Conservation (phyloP, 2,329 filamentous ascomycete genomes). For the Sporothrix luriei region DNA sequence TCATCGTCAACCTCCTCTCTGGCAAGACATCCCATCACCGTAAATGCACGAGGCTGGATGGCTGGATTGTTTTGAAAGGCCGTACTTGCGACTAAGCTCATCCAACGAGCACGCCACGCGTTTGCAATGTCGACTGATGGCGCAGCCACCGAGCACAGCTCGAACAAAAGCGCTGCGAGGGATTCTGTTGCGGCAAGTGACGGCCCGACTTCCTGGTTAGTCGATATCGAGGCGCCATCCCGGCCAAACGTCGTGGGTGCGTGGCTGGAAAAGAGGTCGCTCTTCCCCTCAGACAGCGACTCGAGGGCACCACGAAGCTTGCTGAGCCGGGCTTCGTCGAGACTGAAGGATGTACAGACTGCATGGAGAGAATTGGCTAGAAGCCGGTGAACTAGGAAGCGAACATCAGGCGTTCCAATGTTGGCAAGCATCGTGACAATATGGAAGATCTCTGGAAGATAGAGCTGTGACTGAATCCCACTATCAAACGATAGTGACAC, state of each 20-base stretch:
- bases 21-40: conserved; percentile 71
- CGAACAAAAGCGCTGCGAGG: conserved; percentile 63
- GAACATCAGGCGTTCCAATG: conserved; percentile 60
- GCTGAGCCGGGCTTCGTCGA: conserved; percentile 61
- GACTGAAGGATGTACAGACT: conserved; percentile 64
- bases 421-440: conserved; percentile 71
- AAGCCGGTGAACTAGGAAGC: conserved; percentile 63
- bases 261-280: conserved; percentile 59
- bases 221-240: conserved; percentile 59
- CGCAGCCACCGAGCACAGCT: conserved; percentile 65
- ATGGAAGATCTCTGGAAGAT: conserved; percentile 69
- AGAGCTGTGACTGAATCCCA: conserved; percentile 67
- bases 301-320: conserved; percentile 61
- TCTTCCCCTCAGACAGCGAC: conserved; percentile 61
- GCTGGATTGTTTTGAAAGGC: conserved; percentile 74
- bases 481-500: conserved; percentile 68
- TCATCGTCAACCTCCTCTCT: conserved; percentile 74
- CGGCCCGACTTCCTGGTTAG: conserved; percentile 56
- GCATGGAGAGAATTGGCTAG: conserved; percentile 69
- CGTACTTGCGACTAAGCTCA: conserved; percentile 72
- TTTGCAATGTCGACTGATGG: conserved; percentile 67
- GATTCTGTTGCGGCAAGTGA: conserved; percentile 62
- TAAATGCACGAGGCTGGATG: conserved; percentile 69
- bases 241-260: conserved; percentile 47
- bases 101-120: conserved; percentile 71